Percentiles rank a stretch among this genome's conserved stretches.
Evolutionary conservation across 768 basidiomycete genomes (phyloP).

Genomic region (Trametes meyenii): DNA sequence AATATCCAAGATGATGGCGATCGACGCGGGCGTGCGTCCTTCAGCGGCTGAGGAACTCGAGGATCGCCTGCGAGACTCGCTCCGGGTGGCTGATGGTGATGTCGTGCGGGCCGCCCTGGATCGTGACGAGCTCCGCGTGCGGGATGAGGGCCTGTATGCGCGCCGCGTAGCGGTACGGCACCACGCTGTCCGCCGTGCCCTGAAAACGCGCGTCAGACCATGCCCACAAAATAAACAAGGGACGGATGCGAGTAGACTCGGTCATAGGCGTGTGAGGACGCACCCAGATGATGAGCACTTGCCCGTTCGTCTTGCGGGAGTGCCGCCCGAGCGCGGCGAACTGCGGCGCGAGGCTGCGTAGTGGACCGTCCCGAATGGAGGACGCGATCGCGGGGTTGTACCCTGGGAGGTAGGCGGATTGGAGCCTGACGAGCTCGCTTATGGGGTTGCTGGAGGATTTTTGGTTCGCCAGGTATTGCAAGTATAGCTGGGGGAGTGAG

Average conservation of each 20-base stretch:
- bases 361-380: slow-evolving; percentile 70
- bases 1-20: no score
- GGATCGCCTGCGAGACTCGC: slow-evolving; percentile 26
- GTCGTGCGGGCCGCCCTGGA: slow-evolving; percentile 59
- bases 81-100: slow-evolving; percentile 31
- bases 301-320: slow-evolving; percentile 44
- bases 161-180: slow-evolving; percentile 55
- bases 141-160: slow-evolving; percentile 50
- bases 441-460: slow-evolving; percentile 32
- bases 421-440: slow-evolving; percentile 69
- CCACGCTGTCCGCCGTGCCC: slow-evolving; percentile 64
- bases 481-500: slow-evolving; percentile 33
- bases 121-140: slow-evolving; percentile 46
- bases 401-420: slow-evolving; percentile 74
- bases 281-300: slow-evolving; percentile 69
- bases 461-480: slow-evolving; percentile 37
- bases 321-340: slow-evolving; percentile 49
- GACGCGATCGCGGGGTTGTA: slow-evolving; percentile 80
- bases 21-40: neutral
- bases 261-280: slow-evolving; percentile 27
- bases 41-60: slow-evolving; percentile 26
- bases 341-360: slow-evolving; percentile 59
- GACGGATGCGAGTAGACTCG: no score
- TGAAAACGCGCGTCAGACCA: slow-evolving; percentile 25
- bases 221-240: neutral